Evolutionary conservation across 768 basidiomycete genomes (phyloP).

Genomic region (Russula earlei): DNA sequence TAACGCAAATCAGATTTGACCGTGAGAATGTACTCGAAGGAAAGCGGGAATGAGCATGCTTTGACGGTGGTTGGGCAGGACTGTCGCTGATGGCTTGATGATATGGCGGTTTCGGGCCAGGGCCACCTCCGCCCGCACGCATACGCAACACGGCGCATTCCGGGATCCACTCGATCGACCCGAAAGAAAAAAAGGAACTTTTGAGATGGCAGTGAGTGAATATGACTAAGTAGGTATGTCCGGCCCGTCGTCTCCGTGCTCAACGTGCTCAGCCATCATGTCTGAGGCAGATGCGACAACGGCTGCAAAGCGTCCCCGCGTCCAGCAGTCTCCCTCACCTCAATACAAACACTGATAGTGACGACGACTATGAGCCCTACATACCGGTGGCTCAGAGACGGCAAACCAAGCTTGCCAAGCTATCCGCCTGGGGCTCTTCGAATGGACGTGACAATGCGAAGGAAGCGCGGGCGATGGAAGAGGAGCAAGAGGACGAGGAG

Average conservation of each 20-base stretch:
- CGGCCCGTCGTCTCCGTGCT: slow-evolving; percentile 7
- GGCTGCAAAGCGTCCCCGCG: slow-evolving; percentile 38
- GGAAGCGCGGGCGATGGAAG: slow-evolving; percentile 45
- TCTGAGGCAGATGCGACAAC: slow-evolving; percentile 29
- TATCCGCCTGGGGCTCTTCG: slow-evolving; percentile 52
- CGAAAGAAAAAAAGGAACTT: too few species aligned
- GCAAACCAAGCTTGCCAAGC: slow-evolving; percentile 67
- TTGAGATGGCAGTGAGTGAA: too few species aligned
- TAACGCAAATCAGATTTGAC: too few species aligned
- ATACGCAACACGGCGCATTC: too few species aligned
- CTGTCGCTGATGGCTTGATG: too few species aligned
- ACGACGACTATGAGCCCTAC: slow-evolving; percentile 71
- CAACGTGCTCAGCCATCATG: slow-evolving; percentile 5
- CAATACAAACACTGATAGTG: slow-evolving; percentile 49
- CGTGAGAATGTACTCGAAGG: too few species aligned
- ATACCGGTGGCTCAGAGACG: slow-evolving; percentile 80
- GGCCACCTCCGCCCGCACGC: too few species aligned
- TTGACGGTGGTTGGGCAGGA: too few species aligned
- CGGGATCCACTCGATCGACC: too few species aligned
- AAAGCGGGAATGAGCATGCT: too few species aligned
- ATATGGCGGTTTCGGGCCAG: too few species aligned
- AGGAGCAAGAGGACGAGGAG: slow-evolving; percentile 59
- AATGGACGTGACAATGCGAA: slow-evolving; percentile 43
- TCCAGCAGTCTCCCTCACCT: slow-evolving; percentile 49
- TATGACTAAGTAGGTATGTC: too few species aligned